Percentiles rank a stretch among this genome's conserved stretches.
Conservation (phyloP, 495 filamentous ascomycete genomes). For the Penicillium robsamsonii region DNA sequence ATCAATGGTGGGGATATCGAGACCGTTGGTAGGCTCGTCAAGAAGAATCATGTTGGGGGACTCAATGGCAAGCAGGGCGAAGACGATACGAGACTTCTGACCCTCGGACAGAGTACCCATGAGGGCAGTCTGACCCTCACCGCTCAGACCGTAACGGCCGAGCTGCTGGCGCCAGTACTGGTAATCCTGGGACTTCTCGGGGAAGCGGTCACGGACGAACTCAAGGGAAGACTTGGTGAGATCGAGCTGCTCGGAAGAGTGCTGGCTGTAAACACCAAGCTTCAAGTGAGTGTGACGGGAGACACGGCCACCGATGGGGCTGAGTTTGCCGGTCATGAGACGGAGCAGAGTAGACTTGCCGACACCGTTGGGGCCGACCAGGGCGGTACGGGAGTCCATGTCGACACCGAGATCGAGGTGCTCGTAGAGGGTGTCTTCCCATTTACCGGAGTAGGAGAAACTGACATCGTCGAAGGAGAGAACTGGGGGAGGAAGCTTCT, state of each 20-base stretch:
- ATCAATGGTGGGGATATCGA: conserved; percentile 99
- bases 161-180: conserved; percentile 99
- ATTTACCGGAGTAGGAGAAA: conserved; percentile 92
- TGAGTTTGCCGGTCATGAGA: conserved; percentile 95
- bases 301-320: conserved; percentile 76
- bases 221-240: conserved; percentile 96
- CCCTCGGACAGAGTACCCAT: conserved; percentile 98
- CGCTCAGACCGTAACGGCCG: conserved; percentile 85
- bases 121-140: conserved; percentile 90
- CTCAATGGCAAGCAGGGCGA: conserved; percentile 94
- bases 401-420: conserved; percentile 97
- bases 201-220: conserved; percentile 95
- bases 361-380: conserved; percentile 98
- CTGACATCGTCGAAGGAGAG: conserved; percentile 95
- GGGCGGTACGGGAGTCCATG: conserved; percentile 96
- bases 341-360: conserved; percentile 98
- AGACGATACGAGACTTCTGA: conserved; percentile 96
- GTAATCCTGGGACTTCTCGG: conserved; percentile 87
- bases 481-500: conserved; percentile 95
- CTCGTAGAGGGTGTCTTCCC: conserved; percentile 90
- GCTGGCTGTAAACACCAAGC: conserved; percentile 95
- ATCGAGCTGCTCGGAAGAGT: conserved; percentile 97
- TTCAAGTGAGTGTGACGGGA: conserved; percentile 96
- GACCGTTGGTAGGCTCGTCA: conserved; percentile 98
- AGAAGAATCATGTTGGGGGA: conserved; percentile 95